A percentile compares a stretch with the other conserved stretches of the same genome.
phyloP scores from a whole-genome alignment of 179 eudicot species.

The Beta macrorhiza region DNA sequence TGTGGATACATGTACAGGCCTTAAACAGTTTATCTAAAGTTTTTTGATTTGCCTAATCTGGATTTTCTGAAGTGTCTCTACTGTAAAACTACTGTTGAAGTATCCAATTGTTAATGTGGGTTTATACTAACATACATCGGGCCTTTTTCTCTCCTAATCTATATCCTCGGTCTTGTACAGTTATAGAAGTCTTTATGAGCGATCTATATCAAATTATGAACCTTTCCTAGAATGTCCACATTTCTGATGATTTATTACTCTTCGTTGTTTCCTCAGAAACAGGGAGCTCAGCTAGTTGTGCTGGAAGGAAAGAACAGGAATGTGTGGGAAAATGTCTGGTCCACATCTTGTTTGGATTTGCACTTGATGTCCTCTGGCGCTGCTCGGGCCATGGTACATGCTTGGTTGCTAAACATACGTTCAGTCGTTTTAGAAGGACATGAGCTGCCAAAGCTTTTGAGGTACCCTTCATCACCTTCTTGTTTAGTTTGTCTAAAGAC shows the following conservation, averaged over 20 bases:
- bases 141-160: not conserved
- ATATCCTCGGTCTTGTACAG: not conserved
- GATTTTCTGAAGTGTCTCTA: not conserved
- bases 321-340: constrained; percentile 91
- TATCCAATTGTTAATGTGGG: not conserved
- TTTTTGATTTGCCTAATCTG: not conserved
- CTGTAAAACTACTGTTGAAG: not conserved
- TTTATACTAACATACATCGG: not conserved
- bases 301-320: constrained; percentile 86
- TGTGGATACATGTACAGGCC: not conserved
- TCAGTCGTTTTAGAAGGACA: constrained; percentile 73
- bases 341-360: constrained; percentile 81
- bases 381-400: constrained; percentile 93
- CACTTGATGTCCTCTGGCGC: constrained; percentile 99
- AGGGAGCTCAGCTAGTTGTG: constrained; percentile 87
- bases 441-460: constrained; percentile 76
- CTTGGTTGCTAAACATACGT: constrained; percentile 80
- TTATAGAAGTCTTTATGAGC: not conserved
- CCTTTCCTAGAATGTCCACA: not conserved
- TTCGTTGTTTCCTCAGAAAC: constrained; percentile 44
- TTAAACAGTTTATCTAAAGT: not conserved
- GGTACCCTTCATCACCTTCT: constrained; percentile 36
- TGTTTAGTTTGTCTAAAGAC: not conserved
- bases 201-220: not conserved
- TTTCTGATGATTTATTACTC: constrained; percentile 1